Evolutionary conservation across 805 yeast species (phyloP), one percentile per base, ranked within the genome.

Genomic region (Wickerhamomyces canadensis): DNA sequence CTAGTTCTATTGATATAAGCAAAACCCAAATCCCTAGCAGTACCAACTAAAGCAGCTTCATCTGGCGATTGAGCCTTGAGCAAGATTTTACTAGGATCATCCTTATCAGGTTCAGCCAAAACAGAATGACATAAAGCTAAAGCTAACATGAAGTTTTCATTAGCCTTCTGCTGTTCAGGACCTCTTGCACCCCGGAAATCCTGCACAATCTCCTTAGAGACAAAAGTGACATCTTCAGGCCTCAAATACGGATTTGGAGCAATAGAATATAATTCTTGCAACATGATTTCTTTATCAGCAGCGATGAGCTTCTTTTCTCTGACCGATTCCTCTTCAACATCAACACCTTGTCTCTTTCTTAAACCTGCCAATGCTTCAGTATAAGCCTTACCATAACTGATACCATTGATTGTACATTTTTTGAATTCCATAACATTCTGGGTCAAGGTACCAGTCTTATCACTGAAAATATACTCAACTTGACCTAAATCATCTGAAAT

Each of bases 361-460:
- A 84, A 67, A 31, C 93, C 95, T 15, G 84, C 85, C 31, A 77
- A 65, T 0, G 93, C 93, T 52, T 84, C 95, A 2, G 95, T 84
- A 51, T 84, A 84, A 0, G 93, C 93, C 42, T 76, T 62, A 19
- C 94, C 94, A 52, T 84, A 84, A 13, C 79, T 67, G 16, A 68
- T 64, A 33, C 93, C 93, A 52, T 76, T 76, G 36, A 84, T 78
- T 4, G 93, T 77, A 58, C 87, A 78, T 55, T 84, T 84, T 49
- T 83, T 84, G 60, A 81, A 83, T 54, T 84, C 93, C 94, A 84
- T 84, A 18, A 84, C 74, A 53, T 84, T 84, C 53, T 84, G 93
- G 1, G 93, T 84, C 49, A 84, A 61, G 1, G 93, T 84, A 40
- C 93, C 93, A 1, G 93, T 84, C 54, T 84, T 84, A 60, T 84